Base-by-base conservation (phyloP, 164 flowering plant genomes). In the Nymphaea thermarum region DNA sequence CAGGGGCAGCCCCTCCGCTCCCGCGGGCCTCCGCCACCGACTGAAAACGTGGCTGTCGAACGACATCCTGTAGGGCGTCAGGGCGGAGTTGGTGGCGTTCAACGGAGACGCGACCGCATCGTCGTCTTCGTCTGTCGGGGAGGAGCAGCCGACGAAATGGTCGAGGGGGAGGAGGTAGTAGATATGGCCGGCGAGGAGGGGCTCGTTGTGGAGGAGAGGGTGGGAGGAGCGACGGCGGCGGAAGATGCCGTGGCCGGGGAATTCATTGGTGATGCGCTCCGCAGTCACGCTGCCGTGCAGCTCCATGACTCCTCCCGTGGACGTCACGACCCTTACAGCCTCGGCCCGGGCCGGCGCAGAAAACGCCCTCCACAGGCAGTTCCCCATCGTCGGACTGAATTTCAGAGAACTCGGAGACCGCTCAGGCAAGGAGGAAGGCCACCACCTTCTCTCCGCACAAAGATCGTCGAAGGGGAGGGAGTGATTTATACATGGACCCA, bases 221-320 rank as follows among this genome's bases (percentile, higher is more conserved):
- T 79, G 80, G 73, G 87, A 84, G 75, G 83, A 82, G 65, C 84
- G 79, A 43, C 87, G 84, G 12, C 75, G 73, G 14, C 79, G 77
- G 79, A 81, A 87, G 43, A 93, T 77, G 25, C 80, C 91, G 65
- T 90, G 90, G 44, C 88, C 88, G 0, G 97, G 92, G 75, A 90
- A 89, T 62, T 84, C 91, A 4, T 76, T 71, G 25, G 93, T 81
- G 75, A 93, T 87, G 75, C 70, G 77, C 5, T 82, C 85, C 3
- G 77, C 91, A 0, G 87, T 82, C 6, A 87, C 65, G 5, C 92
- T 96, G 0, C 81, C 68, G 64, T 64, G 68, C 64, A 93, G 82
- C 74, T 93, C 98, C 97, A 93, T 89, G 14, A 88, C 72, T 2
- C 92, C 98, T 12, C 98, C 98, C 60, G 80, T 81, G 12, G 89